Evolutionary conservation across 2,329 filamentous ascomycete species (phyloP).

Genomic region (Apiospora malaysiana): DNA sequence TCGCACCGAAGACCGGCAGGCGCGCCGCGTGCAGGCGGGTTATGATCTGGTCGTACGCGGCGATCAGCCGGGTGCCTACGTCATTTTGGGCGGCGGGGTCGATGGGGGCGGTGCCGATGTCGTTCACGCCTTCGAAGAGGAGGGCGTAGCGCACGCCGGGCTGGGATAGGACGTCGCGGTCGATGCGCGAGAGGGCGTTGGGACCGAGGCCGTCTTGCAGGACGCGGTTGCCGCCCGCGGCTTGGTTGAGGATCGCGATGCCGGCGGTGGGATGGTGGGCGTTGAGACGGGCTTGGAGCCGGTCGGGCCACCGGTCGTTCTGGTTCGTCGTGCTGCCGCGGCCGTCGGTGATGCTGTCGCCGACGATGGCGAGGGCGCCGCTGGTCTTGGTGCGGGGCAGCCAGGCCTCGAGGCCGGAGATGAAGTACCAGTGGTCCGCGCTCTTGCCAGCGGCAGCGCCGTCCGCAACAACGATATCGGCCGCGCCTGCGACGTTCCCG

Average conservation of each 20-base stretch:
- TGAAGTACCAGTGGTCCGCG: conserved; percentile 62
- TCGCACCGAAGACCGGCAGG: conserved; percentile 63
- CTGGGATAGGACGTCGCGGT: conserved; percentile 65
- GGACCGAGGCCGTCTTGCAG: conserved; percentile 65
- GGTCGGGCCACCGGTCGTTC: conserved; percentile 53
- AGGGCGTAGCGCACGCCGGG: conserved; percentile 60
- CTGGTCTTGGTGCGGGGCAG: conserved; percentile 42
- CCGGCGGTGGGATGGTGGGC: conserved; percentile 39
- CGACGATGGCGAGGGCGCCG: conserved; percentile 60
- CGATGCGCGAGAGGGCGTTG: conserved; percentile 60
- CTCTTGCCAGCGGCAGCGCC: conserved; percentile 26
- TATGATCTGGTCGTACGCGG: conserved; percentile 62
- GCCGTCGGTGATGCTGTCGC: conserved; percentile 72
- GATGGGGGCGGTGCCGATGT: conserved; percentile 60
- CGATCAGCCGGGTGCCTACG: conserved; percentile 55
- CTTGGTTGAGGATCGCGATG: conserved; percentile 63
- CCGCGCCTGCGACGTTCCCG: conserved; percentile 55
- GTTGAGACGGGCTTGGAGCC: conserved; percentile 52
- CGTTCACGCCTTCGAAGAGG: conserved; percentile 69
- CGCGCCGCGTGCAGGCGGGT: conserved; percentile 56
- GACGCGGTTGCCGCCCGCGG: conserved; percentile 68
- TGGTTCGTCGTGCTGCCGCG: conserved; percentile 62
- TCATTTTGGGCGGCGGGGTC: conserved; percentile 48
- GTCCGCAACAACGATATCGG: conserved; percentile 43
- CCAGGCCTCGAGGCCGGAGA: conserved; percentile 63